These are phyloP conservation scores for Coemansia sp. DNA, from an alignment of 192 early-diverging fungal genomes.

Conservation along the genomic window DNA sequence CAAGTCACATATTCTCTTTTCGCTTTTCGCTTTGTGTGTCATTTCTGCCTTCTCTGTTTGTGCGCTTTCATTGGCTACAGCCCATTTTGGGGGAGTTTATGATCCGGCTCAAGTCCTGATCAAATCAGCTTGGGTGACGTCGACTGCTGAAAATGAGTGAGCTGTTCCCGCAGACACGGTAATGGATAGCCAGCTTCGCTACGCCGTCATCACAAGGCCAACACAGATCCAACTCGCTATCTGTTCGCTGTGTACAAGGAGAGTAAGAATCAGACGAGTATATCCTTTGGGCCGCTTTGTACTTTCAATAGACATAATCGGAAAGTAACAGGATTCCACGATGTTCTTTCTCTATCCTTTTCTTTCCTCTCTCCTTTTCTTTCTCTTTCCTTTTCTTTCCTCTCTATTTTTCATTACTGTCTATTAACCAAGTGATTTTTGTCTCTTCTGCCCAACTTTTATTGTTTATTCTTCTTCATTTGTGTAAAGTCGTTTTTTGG, in stretches of 20 bases:
- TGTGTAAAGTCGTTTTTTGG: slow-evolving; percentile 4
- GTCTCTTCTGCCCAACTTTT: slow-evolving; percentile 10
- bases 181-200: no score
- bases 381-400: neutral
- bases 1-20: neutral
- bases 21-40: neutral
- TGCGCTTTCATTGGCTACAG: neutral
- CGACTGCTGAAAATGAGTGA: neutral
- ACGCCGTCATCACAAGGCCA: no score
- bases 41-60: no score
- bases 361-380: neutral
- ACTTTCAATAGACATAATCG: neutral
- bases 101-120: neutral
- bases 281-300: neutral
- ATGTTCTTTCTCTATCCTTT: slow-evolving; percentile 2
- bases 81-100: neutral
- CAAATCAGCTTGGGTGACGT: neutral
- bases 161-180: neutral
- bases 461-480: slow-evolving; percentile 6
- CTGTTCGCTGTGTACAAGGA: no score
- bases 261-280: no score
- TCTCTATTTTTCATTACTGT: slow-evolving; percentile 4
- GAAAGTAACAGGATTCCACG: neutral
- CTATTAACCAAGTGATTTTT: neutral
- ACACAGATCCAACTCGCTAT: no score